Evolutionary conservation across 116 monocot species (phyloP).

Genomic region (Posidonia oceanica): DNA sequence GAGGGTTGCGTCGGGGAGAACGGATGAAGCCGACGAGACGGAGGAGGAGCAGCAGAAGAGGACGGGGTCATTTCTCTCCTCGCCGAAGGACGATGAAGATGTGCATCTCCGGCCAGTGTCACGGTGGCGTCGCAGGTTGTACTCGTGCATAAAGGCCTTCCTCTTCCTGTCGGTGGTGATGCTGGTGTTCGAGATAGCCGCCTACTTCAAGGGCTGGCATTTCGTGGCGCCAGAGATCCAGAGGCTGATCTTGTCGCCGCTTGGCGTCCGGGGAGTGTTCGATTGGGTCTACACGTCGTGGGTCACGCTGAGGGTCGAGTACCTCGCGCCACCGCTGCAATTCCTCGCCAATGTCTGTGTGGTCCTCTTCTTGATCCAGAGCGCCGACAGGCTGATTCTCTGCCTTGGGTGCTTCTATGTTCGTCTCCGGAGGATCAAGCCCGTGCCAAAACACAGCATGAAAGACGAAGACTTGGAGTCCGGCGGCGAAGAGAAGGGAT

Average conservation of each 20-base stretch:
- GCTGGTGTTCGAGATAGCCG: slow-evolving; percentile 59
- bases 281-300: slow-evolving; percentile 49
- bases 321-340: slow-evolving; percentile 71
- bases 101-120: neutral
- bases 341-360: slow-evolving; percentile 73
- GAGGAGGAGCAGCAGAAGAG: slow-evolving; percentile 3
- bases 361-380: slow-evolving; percentile 78
- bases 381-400: slow-evolving; percentile 60
- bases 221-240: slow-evolving; percentile 29
- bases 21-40: slow-evolving; percentile 30
- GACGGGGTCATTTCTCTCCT: neutral
- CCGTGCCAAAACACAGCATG: slow-evolving; percentile 21
- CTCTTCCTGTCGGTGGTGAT: slow-evolving; percentile 55
- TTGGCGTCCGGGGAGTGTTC: slow-evolving; percentile 12
- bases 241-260: slow-evolving; percentile 5
- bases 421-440: slow-evolving; percentile 45
- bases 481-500: slow-evolving; percentile 17
- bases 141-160: slow-evolving; percentile 56
- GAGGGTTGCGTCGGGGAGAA: slow-evolving; percentile 46
- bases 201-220: slow-evolving; percentile 72
- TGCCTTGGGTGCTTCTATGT: slow-evolving; percentile 92
- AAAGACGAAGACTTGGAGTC: slow-evolving; percentile 16
- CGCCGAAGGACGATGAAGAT: neutral
- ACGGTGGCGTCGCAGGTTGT: slow-evolving; percentile 28
- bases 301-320: slow-evolving; percentile 45